phyloP scores from a whole-genome alignment of 2,329 filamentous ascomycete genomes.

The Metarhizium brunneum region DNA sequence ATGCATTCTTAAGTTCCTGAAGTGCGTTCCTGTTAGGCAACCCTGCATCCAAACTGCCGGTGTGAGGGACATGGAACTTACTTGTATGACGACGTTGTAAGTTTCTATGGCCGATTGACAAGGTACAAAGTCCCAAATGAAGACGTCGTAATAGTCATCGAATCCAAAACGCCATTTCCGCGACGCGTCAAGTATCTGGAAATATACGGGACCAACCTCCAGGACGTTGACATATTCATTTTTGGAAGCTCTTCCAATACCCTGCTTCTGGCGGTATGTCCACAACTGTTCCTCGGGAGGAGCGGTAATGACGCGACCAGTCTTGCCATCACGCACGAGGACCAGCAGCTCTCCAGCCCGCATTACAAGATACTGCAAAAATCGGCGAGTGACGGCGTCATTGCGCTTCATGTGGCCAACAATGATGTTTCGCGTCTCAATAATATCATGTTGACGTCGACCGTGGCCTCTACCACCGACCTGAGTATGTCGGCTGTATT shows the following conservation, averaged over 20 bases:
- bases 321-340: constrained; percentile 19
- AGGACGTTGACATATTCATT: constrained; percentile 16
- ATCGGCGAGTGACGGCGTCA: constrained; percentile 17
- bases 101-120: constrained; percentile 6
- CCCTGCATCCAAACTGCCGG: not conserved
- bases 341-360: constrained; percentile 16
- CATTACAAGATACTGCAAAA: constrained; percentile 19
- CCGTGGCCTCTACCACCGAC: constrained; percentile 11
- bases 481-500: constrained; percentile 10
- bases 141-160: constrained; percentile 19
- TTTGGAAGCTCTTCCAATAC: constrained; percentile 17
- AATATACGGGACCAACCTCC: constrained; percentile 15
- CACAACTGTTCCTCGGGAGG: constrained; percentile 15
- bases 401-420: constrained; percentile 20
- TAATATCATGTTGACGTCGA: constrained; percentile 16
- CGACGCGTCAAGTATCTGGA: constrained; percentile 13
- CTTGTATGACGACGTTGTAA: constrained; percentile 13
- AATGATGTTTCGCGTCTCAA: constrained; percentile 18
- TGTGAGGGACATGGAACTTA: not conserved
- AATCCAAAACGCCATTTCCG: constrained; percentile 19
- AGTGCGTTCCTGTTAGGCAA: not conserved
- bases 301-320: constrained; percentile 18
- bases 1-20: constrained; percentile 17
- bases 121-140: constrained; percentile 18
- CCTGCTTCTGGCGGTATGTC: constrained; percentile 16